Conservation (phyloP, 805 yeast genomes). For the Candida boidinii region DNA sequence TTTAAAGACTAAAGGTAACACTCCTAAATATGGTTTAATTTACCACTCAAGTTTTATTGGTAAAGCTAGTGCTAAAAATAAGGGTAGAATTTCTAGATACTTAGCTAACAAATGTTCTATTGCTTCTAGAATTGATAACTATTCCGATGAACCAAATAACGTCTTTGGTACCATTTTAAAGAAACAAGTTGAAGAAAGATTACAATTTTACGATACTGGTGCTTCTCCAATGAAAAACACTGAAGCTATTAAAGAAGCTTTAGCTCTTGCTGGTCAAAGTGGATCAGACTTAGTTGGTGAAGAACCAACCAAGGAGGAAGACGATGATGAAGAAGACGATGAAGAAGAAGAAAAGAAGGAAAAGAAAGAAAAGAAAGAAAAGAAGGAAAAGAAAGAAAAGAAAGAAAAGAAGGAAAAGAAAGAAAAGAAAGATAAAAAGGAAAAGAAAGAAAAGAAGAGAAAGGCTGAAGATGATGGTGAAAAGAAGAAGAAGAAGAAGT, state of each 20-base stretch:
- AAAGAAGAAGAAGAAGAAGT: constrained; percentile 18
- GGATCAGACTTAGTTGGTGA: constrained; percentile 22
- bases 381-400: constrained; percentile 41
- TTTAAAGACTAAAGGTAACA: constrained; percentile 90
- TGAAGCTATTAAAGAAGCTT: constrained; percentile 89
- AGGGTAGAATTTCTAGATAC: constrained; percentile 98
- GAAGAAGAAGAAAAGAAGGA: constrained; percentile 40
- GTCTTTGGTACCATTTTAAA: constrained; percentile 86
- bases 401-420: constrained; percentile 37
- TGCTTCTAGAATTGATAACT: constrained; percentile 97
- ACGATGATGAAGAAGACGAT: constrained; percentile 34
- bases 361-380: constrained; percentile 44
- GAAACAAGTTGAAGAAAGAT: constrained; percentile 96
- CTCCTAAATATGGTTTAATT: constrained; percentile 93
- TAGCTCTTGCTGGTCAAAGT: constrained; percentile 45
- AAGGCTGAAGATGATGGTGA: constrained; percentile 6
- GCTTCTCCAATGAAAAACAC: constrained; percentile 93
- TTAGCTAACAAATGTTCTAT: constrained; percentile 98
- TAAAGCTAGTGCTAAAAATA: constrained; percentile 90
- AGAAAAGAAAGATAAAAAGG: constrained; percentile 13
- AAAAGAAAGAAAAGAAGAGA: constrained; percentile 14
- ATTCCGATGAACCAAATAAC: constrained; percentile 87
- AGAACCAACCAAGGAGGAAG: constrained; percentile 27
- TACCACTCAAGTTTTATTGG: constrained; percentile 94
- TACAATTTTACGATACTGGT: constrained; percentile 93